phyloP scores from a whole-genome alignment of 305 asterid species.

The Fraxinus nigra region DNA sequence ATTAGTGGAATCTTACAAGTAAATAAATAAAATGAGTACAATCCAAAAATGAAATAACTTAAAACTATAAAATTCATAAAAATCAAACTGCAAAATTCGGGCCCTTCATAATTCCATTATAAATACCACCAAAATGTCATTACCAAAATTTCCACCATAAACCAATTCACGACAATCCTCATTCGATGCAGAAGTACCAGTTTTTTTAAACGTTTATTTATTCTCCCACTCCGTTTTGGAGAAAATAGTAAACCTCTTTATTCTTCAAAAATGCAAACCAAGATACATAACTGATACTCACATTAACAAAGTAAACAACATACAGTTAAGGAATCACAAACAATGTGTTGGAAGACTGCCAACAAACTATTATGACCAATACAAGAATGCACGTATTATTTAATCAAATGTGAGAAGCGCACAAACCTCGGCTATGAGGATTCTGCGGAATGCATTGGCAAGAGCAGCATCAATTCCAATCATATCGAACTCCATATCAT shows the following conservation, averaged over 20 bases:
- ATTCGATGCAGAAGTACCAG: background rate
- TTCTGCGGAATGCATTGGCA: slow-evolving; percentile 89
- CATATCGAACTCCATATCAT: slow-evolving; percentile 81
- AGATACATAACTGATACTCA: background rate
- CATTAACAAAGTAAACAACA: background rate
- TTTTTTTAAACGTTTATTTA: background rate
- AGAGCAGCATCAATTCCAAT: slow-evolving; percentile 84
- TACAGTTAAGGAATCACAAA: background rate
- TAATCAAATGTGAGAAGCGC: too few relatives aligned
- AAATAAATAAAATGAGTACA: background rate
- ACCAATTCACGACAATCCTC: background rate
- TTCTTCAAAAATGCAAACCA: background rate
- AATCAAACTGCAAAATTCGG: background rate
- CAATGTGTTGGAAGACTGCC: background rate
- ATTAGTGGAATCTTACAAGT: background rate
- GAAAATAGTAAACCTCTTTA: background rate
- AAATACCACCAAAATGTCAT: background rate
- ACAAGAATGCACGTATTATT: background rate
- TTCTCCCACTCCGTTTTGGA: background rate
- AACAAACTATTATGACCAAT: background rate
- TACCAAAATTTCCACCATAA: background rate
- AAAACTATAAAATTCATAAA: background rate
- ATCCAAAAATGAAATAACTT: background rate
- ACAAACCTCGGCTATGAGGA: slow-evolving; percentile 88
- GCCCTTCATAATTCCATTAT: background rate